phyloP scores from a whole-genome alignment of 1,139 yeast genomes.

The Yamadazyma dushanensis region DNA sequence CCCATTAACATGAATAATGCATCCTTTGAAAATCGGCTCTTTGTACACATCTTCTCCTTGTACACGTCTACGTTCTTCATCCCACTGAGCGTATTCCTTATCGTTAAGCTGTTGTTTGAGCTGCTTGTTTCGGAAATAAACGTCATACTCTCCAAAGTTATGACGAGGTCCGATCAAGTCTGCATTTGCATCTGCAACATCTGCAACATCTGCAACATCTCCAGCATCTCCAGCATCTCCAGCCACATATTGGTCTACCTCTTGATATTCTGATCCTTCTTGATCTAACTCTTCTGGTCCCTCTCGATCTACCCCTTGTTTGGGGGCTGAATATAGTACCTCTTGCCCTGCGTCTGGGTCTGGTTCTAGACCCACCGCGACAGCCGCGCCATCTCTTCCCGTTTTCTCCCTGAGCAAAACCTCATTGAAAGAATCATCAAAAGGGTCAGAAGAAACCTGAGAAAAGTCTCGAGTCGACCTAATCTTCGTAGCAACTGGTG shows the following conservation, averaged over 20 bases:
- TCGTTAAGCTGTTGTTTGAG: constrained; percentile 71
- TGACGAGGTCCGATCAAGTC: constrained; percentile 33
- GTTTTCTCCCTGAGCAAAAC: no score
- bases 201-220: background rate
- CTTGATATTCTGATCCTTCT: background rate
- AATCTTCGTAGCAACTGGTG: background rate
- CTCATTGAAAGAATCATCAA: constrained; percentile 40
- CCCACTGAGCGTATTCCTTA: constrained; percentile 50
- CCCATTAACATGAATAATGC: constrained; percentile 79
- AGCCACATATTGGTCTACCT: no score
- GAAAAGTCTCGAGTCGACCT: background rate
- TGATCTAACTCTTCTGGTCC: background rate
- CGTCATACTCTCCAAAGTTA: constrained; percentile 67
- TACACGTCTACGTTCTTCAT: constrained; percentile 35
- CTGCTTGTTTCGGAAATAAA: constrained; percentile 68
- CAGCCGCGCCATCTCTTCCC: no score
- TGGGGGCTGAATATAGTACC: no score
- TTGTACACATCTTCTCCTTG: constrained; percentile 20
- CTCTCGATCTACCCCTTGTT: background rate
- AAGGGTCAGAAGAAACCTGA: constrained; percentile 29
- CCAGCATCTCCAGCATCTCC: background rate
- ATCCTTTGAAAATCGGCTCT: constrained; percentile 55
- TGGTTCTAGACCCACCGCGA: no score
- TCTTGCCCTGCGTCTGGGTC: no score
- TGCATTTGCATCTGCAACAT: background rate